A percentile compares a stretch with the other conserved stretches of the same genome.
phyloP scores from a whole-genome alignment of 345 rosid genomes.

The Trapa bicornis region DNA sequence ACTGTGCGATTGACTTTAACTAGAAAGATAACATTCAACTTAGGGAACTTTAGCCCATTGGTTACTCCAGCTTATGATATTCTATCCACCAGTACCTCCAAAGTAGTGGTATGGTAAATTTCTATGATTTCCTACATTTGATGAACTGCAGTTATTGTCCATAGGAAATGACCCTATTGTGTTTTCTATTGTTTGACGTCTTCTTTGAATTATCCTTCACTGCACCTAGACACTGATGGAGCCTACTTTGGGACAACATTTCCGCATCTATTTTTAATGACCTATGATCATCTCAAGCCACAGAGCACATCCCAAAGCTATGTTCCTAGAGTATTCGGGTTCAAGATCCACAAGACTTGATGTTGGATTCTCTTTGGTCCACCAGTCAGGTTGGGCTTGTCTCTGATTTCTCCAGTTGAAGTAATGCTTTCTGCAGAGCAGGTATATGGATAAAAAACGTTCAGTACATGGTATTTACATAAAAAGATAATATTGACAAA shows the following conservation, averaged over 20 bases:
- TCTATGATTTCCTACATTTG: not conserved
- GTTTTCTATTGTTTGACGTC: not conserved
- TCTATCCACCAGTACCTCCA: too few relatives aligned
- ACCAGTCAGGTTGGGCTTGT: not conserved
- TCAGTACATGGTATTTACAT: not conserved
- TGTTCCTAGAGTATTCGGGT: slow-evolving; percentile 89
- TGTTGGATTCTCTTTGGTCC: slow-evolving; percentile 1
- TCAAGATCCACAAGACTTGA: slow-evolving; percentile 79
- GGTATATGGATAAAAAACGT: not conserved
- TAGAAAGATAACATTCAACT: not conserved
- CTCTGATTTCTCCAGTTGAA: not conserved
- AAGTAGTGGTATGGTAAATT: not conserved
- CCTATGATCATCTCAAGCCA: slow-evolving; percentile 83
- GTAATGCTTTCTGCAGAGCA: not conserved
- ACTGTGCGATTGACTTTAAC: not conserved
- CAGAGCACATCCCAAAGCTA: slow-evolving; percentile 72
- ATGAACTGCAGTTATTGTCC: not conserved
- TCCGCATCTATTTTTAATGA: slow-evolving; percentile 87
- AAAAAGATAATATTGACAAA: not conserved
- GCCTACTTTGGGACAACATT: slow-evolving; percentile 92
- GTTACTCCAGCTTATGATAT: not conserved
- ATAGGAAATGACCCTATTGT: not conserved
- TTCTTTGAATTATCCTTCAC: slow-evolving; percentile 25
- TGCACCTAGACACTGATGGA: slow-evolving; percentile 75
- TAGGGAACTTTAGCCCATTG: not conserved